Evolutionary conservation across 805 yeast species (phyloP), one percentile per base, ranked within the genome.

Genomic region (Tetrapisispora phaffii): DNA sequence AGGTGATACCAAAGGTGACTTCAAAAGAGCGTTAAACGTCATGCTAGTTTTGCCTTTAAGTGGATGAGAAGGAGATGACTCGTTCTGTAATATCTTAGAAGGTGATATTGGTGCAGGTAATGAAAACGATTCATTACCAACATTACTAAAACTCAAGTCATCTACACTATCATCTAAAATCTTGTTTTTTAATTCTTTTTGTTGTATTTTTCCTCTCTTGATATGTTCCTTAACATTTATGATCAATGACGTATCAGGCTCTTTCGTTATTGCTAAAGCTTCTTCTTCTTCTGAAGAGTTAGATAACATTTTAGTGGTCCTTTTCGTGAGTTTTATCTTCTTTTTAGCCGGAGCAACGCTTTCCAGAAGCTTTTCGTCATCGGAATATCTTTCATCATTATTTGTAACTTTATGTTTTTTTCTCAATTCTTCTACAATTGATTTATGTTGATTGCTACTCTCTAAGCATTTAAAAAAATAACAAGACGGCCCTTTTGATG

Each of bases 101-200:
- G 40, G 32, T 17, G 40, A 26, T 7, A 36, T 4, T 5, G 38
- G 24, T 7, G 29, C 34, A 12, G 61, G 61, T 23, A 62, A 55
- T 28, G 56, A 54, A 45, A 62, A 62, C 2, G 56, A 47, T 26
- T 57, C 58, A 37, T 56, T 55, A 1, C 65, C 65, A 19, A 57
- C 56, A 10, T 55, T 52, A 43, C 58, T 56, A 34, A 60, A 62
- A 38, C 63, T 59, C 32, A 60, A 51, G 4, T 58, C 64, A 46
- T 59, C 66, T 19, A 51, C 51, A 39, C 61, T 59, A 35, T 62
- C 63, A 41, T 62, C 66, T 19, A 62, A 39, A 10, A 62, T 49
- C 26, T 51, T 54, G 49, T 62, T 62, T 16, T 50, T 51, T 44
- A 59, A 50, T n/a, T 51, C 47, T 3, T 45, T 31, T 17, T 44